Evolutionary conservation across 495 filamentous ascomycete species (phyloP).

Genomic region (Bathelium albidoporum): DNA sequence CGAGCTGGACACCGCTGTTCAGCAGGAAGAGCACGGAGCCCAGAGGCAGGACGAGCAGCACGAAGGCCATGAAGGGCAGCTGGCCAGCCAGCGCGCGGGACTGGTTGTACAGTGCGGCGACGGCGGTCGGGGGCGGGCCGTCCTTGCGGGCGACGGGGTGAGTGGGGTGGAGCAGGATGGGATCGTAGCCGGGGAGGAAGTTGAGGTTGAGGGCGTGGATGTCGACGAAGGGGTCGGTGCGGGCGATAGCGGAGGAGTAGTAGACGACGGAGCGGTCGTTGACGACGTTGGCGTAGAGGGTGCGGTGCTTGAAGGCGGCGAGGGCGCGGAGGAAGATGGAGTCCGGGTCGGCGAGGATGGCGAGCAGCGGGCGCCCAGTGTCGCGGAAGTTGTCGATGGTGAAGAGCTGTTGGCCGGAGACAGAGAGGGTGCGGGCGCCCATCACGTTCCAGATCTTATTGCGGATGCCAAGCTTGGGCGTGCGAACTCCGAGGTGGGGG

Average conservation of each 20-base stretch:
- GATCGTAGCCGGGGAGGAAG: constrained; percentile 61
- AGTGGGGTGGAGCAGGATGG: constrained; percentile 64
- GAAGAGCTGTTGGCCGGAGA: constrained; percentile 80
- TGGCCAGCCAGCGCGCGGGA: neutral
- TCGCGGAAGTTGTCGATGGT: constrained; percentile 74
- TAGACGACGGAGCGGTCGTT: constrained; percentile 73
- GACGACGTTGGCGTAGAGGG: constrained; percentile 71
- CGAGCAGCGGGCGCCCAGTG: constrained; percentile 66
- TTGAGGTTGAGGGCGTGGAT: constrained; percentile 55
- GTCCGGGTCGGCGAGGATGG: constrained; percentile 69
- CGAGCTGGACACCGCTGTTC: constrained; percentile 64
- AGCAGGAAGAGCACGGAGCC: constrained; percentile 58
- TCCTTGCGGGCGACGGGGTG: constrained; percentile 46
- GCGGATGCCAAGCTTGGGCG: constrained; percentile 56
- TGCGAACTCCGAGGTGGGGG: constrained; percentile 78
- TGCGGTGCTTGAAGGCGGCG: constrained; percentile 57
- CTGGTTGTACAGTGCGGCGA: constrained; percentile 21
- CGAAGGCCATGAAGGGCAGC: constrained; percentile 49
- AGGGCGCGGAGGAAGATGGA: constrained; percentile 81
- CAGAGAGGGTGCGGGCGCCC: constrained; percentile 63
- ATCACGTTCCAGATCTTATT: constrained; percentile 70
- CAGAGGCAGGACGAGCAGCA: constrained; percentile 58
- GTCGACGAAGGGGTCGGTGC: constrained; percentile 62
- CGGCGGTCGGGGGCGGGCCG: constrained; percentile 29
- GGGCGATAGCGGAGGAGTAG: constrained; percentile 70